Conservation (phyloP, 2,329 filamentous ascomycete species). For the Periconia macrospinosa region DNA sequence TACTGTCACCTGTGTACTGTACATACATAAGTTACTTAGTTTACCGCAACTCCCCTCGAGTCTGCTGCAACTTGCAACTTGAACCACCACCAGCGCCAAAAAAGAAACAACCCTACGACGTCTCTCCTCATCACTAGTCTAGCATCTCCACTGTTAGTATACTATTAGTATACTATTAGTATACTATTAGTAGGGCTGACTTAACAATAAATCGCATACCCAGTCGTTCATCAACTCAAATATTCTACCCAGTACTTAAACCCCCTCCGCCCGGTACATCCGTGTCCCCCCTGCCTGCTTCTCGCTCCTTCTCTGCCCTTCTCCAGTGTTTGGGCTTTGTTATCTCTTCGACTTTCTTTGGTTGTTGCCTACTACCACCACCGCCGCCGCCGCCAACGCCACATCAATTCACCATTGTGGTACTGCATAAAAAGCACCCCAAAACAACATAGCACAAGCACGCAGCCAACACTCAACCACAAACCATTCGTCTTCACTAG, state of each 20-base stretch:
- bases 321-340: no score
- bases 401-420: background rate
- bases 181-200: background rate
- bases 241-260: background rate
- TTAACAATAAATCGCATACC: background rate
- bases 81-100: no score
- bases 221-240: background rate
- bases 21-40: no score
- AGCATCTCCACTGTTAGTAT: background rate
- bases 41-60: no score
- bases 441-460: background rate
- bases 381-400: background rate
- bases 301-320: background rate
- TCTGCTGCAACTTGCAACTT: no score
- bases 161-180: background rate
- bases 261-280: no score
- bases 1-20: no score
- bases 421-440: background rate
- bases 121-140: no score
- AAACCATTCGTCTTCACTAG: background rate
- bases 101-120: no score
- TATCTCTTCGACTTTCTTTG: no score
- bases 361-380: background rate
- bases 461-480: background rate
- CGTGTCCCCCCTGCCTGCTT: no score